Base-by-base conservation (phyloP, 345 rosid genomes). In the Mercurialis annua region DNA sequence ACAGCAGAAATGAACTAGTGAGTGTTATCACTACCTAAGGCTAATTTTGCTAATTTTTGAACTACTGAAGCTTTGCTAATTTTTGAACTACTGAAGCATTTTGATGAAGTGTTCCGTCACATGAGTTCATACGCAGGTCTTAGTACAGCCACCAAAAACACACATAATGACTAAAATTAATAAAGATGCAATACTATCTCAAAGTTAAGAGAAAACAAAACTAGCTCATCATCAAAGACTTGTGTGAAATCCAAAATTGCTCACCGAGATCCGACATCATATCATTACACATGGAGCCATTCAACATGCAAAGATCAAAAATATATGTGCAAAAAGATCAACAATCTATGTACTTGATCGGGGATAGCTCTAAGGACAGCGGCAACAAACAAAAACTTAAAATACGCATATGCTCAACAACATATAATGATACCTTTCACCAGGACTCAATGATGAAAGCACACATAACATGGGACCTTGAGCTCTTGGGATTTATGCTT, bases 401-500 rank as follows among this genome's bases (percentile, higher is more conserved):
- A 14, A 59, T 21, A 65, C 47, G 12, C 15, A 33, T n/a, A 3
- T 60, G 16, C 5, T 68, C 34, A 10, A 27, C 50, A 58, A 44
- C n/a, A 59, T n/a, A 29, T 40, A 55, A 52, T 36, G 44, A 40
- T 86, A 87, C 94, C 94, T 86, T 88, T 82, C 91, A 84, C 96
- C 96, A 89, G 36, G 92, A 83, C 72, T 89, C 96, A 6, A 89
- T 69, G 30, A 83, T 67, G 36, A 88, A 83, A 34, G 96, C 79
- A 54, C 83, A 89, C n/a, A 87, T 81, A 70, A 89, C 78, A 61
- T 94, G 99, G 29, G 99, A 94, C 73, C 98, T 82, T 56, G 99
- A 94, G 79, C 99, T 91, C 85, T 89, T 92, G 48, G 97, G 89
- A 76, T 92, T 91, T 55, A 88, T 73, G 76, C 91, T 86, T 65